A percentile compares a stretch with the other conserved stretches of the same genome.
Conservation (phyloP, 371 early-diverging fungal genomes). For the Mucor mucedo region DNA sequence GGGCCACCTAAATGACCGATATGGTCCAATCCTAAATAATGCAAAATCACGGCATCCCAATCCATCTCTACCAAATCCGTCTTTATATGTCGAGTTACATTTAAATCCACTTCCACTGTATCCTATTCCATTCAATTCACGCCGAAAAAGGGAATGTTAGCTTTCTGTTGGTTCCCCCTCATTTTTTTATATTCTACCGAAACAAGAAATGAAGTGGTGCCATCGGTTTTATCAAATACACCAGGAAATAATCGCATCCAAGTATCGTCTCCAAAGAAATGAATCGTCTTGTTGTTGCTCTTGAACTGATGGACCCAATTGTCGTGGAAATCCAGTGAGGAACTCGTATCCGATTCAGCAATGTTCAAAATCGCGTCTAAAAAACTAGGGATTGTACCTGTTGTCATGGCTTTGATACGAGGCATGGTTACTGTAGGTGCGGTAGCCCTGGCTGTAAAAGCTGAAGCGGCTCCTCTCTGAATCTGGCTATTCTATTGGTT, state of each 20-base stretch:
- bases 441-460: slow-evolving; percentile 75
- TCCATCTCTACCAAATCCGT: slow-evolving; percentile 59
- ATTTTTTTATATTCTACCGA: slow-evolving; percentile 43
- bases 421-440: slow-evolving; percentile 97
- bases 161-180: too few relatives aligned
- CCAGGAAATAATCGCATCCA: slow-evolving; percentile 90
- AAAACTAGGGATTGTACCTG: slow-evolving; percentile 79
- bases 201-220: slow-evolving; percentile 83
- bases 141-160: too few relatives aligned
- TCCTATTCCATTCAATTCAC: slow-evolving; percentile 47
- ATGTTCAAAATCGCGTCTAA: slow-evolving; percentile 84
- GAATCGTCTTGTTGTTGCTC: slow-evolving; percentile 60
- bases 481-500: slow-evolving; percentile 47
- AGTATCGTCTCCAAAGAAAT: slow-evolving; percentile 95
- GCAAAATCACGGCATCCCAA: slow-evolving; percentile 90
- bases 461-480: slow-evolving; percentile 52
- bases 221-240: slow-evolving; percentile 67
- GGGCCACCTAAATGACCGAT: slow-evolving; percentile 94
- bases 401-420: slow-evolving; percentile 92
- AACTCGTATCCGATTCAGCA: slow-evolving; percentile 82
- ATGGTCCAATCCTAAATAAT: slow-evolving; percentile 96
- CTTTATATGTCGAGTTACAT: slow-evolving; percentile 80
- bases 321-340: slow-evolving; percentile 69
- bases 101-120: slow-evolving; percentile 78
- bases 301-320: slow-evolving; percentile 77